Conservation (phyloP, 1,284 basidiomycete genomes). For the Tilletia horrida region DNA sequence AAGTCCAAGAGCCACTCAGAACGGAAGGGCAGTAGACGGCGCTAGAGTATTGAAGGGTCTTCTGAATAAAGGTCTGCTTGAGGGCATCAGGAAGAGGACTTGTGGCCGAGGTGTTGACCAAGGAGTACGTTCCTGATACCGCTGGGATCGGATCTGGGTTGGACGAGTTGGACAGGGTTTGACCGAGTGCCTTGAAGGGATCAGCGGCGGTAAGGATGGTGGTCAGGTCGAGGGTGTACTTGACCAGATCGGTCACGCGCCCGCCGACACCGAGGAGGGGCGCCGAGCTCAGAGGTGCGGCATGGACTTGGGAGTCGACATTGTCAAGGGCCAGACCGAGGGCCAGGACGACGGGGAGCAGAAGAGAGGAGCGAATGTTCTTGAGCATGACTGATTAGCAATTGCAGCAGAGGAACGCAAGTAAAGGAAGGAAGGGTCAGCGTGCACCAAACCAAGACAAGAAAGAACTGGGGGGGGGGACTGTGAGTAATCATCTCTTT, state of each 20-base stretch:
- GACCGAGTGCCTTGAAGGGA: background rate
- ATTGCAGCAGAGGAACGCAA: no score
- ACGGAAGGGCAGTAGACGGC: slow-evolving; percentile 12
- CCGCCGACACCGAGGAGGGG: no score
- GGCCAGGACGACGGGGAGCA: no score
- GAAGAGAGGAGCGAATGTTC: no score
- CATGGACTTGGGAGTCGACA: no score
- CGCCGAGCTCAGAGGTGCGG: no score
- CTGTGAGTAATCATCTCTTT: no score
- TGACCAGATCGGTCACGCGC: background rate
- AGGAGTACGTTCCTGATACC: background rate
- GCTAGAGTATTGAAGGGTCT: background rate
- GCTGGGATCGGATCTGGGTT: background rate
- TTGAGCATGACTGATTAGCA: no score
- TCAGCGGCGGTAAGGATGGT: background rate
- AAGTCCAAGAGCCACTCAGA: background rate
- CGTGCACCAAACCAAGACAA: no score
- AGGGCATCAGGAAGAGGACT: background rate
- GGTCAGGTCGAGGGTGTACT: background rate
- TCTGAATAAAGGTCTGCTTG: background rate
- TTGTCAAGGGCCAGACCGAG: no score
- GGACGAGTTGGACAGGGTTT: background rate
- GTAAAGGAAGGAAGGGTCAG: no score
- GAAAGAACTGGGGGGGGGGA: no score
- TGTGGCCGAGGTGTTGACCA: background rate